A percentile compares a stretch with the other conserved stretches of the same genome.
phyloP scores from a whole-genome alignment of 2,329 filamentous ascomycete genomes.

The Botrytis medusae region DNA sequence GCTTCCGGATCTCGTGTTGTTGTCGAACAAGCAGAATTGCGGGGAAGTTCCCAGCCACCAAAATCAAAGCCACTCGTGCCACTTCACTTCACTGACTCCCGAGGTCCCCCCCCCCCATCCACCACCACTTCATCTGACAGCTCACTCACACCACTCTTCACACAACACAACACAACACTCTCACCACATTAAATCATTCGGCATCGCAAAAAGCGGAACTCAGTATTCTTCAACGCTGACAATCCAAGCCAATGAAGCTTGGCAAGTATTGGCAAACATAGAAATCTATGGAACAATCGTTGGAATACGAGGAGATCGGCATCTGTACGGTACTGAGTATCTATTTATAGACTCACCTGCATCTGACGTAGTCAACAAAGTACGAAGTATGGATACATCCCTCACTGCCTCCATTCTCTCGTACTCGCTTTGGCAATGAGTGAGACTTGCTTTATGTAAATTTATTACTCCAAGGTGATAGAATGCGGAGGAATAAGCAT shows the following conservation, averaged over 20 bases:
- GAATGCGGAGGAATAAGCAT: background rate
- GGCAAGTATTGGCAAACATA: background rate
- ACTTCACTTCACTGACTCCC: background rate
- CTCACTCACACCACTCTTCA: constrained; percentile 8
- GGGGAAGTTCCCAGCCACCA: constrained; percentile 3
- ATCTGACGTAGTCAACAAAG: background rate
- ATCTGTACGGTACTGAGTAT: background rate
- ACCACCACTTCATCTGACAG: background rate
- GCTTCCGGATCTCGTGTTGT: background rate
- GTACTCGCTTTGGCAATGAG: background rate
- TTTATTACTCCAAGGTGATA: background rate
- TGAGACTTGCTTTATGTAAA: background rate
- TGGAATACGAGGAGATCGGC: constrained; percentile 15
- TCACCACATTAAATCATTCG: background rate
- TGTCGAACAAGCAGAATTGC: background rate
- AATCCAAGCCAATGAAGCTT: background rate
- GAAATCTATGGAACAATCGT: background rate
- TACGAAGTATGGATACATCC: background rate
- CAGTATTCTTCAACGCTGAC: too few relatives aligned
- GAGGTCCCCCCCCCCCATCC: background rate
- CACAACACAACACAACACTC: background rate
- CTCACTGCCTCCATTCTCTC: background rate
- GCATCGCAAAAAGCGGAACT: background rate
- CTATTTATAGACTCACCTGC: background rate
- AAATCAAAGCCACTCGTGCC: background rate